phyloP scores from a whole-genome alignment of 148 eudicot species.

The Dysphania ambrosioides region DNA sequence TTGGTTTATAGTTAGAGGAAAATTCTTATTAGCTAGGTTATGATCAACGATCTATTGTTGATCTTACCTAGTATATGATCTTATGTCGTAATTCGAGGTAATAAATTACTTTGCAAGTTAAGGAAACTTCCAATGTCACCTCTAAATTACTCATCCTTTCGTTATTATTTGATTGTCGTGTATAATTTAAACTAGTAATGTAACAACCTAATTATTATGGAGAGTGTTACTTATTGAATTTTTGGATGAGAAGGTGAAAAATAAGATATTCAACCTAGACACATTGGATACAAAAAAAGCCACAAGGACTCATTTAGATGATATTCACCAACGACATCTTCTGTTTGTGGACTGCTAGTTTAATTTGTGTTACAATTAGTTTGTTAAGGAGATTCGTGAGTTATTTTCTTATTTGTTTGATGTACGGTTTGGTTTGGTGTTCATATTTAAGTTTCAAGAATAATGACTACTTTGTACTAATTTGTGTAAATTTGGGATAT shows the following conservation, averaged over 20 bases:
- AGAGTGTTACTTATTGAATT: constrained; percentile 12
- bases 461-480: no score
- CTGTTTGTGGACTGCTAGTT: constrained; percentile 18
- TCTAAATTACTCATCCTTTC: not conserved
- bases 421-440: no score
- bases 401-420: no score
- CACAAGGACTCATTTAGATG: constrained; percentile 31
- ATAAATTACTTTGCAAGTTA: no score
- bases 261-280: constrained; percentile 22
- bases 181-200: no score
- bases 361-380: no score
- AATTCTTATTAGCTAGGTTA: constrained; percentile 31
- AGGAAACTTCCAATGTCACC: no score
- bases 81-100: constrained; percentile 35
- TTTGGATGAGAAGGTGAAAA: constrained; percentile 27
- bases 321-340: constrained; percentile 26
- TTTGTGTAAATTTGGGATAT: no score
- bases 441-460: no score
- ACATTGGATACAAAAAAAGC: constrained; percentile 20
- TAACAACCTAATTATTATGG: no score
- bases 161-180: no score
- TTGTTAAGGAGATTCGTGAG: no score
- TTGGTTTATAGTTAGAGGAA: constrained; percentile 28
- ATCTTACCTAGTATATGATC: constrained; percentile 30
- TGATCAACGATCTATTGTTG: constrained; percentile 34